A percentile compares a stretch with the other conserved stretches of the same genome.
Conservation (phyloP, 1,139 yeast genomes). For the Yamadazyma conglobata region DNA sequence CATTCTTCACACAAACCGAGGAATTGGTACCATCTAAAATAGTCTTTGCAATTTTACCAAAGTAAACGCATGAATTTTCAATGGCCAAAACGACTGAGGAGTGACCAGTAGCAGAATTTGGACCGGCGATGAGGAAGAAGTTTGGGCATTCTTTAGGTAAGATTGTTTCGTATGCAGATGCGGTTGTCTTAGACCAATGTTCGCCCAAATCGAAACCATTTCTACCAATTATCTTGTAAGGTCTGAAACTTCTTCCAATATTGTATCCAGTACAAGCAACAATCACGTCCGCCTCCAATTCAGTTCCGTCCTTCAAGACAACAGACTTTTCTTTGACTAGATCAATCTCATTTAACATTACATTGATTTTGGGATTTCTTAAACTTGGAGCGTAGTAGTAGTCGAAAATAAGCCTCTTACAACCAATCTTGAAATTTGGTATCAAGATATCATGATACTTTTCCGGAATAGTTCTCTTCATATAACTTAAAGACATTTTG, state of each 20-base stretch:
- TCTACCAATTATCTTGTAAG: constrained; percentile 25
- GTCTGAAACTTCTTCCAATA: constrained; percentile 18
- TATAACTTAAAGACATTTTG: constrained; percentile 21
- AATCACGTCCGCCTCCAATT: constrained; percentile 35
- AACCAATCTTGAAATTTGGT: constrained; percentile 42
- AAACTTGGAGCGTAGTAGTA: constrained; percentile 33
- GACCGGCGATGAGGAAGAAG: constrained; percentile 36
- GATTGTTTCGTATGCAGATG: constrained; percentile 35
- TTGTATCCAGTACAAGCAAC: constrained; percentile 47
- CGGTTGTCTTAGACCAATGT: constrained; percentile 30
- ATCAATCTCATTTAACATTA: constrained; percentile 24
- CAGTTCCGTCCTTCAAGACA: constrained; percentile 27
- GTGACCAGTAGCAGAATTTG: constrained; percentile 45
- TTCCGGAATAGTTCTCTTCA: constrained; percentile 31
- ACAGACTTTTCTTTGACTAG: constrained; percentile 29
- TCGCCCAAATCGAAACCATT: constrained; percentile 21
- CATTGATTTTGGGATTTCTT: constrained; percentile 28
- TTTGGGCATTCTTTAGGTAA: constrained; percentile 37
- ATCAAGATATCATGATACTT: constrained; percentile 30
- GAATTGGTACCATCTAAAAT: constrained; percentile 28
- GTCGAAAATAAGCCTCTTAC: constrained; percentile 42
- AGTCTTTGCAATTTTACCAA: constrained; percentile 22
- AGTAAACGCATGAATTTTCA: constrained; percentile 33
- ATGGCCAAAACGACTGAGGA: constrained; percentile 42
- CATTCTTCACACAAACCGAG: constrained; percentile 30